These are phyloP conservation scores for Passiflora organensis DNA, from an alignment of 345 rosid genomes.

Conservation along the genomic window DNA sequence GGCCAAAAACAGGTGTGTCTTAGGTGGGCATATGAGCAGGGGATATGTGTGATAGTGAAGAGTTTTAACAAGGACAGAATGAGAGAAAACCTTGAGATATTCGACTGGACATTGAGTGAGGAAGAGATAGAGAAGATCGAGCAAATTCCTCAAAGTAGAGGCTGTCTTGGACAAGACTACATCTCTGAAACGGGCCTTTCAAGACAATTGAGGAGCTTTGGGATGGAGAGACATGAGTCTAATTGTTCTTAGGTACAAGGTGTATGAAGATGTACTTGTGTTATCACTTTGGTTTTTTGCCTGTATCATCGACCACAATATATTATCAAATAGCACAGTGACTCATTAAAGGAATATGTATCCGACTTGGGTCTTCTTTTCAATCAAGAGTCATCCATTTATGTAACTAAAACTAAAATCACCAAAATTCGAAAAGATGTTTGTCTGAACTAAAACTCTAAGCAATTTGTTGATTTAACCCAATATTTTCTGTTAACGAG, in stretches of 20 bases:
- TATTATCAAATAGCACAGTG: too few species aligned
- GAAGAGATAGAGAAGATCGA: conserved; percentile 39
- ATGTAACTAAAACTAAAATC: too few species aligned
- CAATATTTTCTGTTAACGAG: too few species aligned
- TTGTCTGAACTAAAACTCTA: too few species aligned
- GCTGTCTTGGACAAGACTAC: conserved; percentile 23
- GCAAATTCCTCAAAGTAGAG: conserved; percentile 46
- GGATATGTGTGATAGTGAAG: conserved; percentile 43
- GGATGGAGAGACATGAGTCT: conserved; percentile 39
- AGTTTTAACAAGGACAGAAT: conserved; percentile 53
- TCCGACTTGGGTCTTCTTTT: too few species aligned
- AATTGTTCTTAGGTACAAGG: background rate
- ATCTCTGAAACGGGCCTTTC: conserved; percentile 32
- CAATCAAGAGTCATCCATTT: too few species aligned
- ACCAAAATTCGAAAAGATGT: too few species aligned
- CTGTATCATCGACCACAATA: too few species aligned
- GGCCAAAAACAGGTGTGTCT: conserved; percentile 40
- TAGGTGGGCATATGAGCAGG: conserved; percentile 61
- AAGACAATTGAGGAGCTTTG: conserved; percentile 35
- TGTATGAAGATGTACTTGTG: background rate
- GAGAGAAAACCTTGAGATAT: conserved; percentile 51
- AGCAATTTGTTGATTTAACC: too few species aligned
- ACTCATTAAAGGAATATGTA: too few species aligned
- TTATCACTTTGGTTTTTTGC: background rate
- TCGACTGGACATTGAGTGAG: conserved; percentile 46